phyloP scores from a whole-genome alignment of 2,329 filamentous ascomycete genomes.

The Phoma herbarum region DNA sequence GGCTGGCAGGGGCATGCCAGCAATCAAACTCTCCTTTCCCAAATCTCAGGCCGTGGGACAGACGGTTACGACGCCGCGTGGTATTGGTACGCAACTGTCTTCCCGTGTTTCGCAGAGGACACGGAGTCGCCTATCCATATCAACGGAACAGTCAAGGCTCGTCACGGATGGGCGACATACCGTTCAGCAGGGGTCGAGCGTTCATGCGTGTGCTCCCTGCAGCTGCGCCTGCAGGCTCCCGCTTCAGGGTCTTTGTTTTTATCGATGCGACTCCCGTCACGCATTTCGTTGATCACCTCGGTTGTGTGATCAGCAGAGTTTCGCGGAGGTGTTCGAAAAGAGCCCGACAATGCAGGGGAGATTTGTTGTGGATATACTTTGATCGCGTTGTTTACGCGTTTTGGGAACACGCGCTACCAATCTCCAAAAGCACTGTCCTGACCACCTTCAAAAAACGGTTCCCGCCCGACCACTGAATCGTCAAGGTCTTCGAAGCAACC shows the following conservation, averaged over 20 bases:
- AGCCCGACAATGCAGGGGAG: conserved; percentile 20
- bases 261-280: conserved; percentile 17
- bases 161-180: conserved; percentile 5
- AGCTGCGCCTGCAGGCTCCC: conserved; percentile 15
- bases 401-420: neutral
- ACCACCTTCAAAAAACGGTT: neutral
- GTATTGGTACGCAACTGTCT: neutral
- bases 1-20: conserved; percentile 1
- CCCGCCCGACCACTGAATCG: neutral
- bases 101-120: neutral
- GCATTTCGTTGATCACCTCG: conserved; percentile 20
- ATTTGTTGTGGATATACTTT: conserved; percentile 14
- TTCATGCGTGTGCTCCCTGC: conserved; percentile 18
- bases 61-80: conserved; percentile 1
- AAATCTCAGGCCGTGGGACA: conserved; percentile 1
- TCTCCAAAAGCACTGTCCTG: neutral
- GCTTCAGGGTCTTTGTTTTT: conserved; percentile 3
- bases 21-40: conserved; percentile 5
- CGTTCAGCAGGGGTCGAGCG: conserved; percentile 8
- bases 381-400: conserved; percentile 23
- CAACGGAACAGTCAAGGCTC: neutral
- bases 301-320: conserved; percentile 13
- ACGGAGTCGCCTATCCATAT: neutral
- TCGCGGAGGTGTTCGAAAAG: conserved; percentile 3
- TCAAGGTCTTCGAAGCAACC: conserved; percentile 5